Conservation (phyloP, 192 early-diverging fungal genomes). For the Coemansia sp. region DNA sequence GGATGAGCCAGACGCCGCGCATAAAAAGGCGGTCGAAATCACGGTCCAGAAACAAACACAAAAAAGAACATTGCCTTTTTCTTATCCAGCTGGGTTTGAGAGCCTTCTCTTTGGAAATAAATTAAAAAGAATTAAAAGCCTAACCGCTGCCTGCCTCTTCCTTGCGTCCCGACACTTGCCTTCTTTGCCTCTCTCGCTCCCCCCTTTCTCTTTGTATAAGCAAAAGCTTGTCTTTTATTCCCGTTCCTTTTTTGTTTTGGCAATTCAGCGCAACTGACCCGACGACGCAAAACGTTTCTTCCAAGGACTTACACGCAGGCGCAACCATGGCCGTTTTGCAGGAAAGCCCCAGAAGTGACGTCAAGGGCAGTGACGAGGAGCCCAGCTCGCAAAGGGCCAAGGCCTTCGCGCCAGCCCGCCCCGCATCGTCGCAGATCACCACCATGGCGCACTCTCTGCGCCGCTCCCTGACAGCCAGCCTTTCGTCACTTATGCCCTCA, state of each 20-base stretch:
- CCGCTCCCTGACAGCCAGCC: background rate
- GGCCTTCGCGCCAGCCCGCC: background rate
- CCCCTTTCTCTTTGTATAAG: too few species aligned
- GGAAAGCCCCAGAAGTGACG: background rate
- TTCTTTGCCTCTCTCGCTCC: background rate
- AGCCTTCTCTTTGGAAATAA: background rate
- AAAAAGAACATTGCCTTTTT: background rate
- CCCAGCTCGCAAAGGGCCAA: background rate
- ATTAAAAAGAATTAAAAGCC: background rate
- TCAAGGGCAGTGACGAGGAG: background rate
- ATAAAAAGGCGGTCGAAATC: background rate
- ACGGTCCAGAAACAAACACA: background rate
- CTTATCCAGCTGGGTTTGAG: background rate
- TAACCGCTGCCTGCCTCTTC: background rate
- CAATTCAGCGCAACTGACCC: background rate
- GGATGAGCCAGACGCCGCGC: background rate
- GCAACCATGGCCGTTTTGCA: background rate
- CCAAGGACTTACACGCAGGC: too few species aligned
- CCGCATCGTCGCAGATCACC: background rate
- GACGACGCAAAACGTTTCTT: too few species aligned
- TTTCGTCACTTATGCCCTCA: background rate
- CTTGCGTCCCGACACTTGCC: background rate
- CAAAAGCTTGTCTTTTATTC: background rate
- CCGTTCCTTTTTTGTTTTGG: background rate
- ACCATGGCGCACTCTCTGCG: background rate